phyloP scores from a whole-genome alignment of 345 rosid species.

The Bruguiera sexangula region DNA sequence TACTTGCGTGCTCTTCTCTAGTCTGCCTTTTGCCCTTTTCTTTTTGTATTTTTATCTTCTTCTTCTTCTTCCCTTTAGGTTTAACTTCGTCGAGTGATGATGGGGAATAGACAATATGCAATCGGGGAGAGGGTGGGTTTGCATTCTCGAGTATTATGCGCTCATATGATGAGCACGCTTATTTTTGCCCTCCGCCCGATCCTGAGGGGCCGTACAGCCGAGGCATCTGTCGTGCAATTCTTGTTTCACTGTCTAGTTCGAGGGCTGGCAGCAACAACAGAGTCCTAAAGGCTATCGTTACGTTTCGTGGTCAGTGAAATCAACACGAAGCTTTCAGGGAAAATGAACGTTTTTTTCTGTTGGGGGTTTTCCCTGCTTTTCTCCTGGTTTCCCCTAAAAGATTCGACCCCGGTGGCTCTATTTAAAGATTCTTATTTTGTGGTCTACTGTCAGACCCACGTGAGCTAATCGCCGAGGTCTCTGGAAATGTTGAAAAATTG shows the following conservation, averaged over 20 bases:
- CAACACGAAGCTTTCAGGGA: slow-evolving; percentile 6
- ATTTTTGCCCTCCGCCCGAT: slow-evolving; percentile 23
- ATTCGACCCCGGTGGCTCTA: too few relatives aligned
- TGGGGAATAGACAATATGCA: slow-evolving; percentile 43
- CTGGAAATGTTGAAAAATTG: too few relatives aligned
- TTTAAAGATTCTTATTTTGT: too few relatives aligned
- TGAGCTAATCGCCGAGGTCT: too few relatives aligned
- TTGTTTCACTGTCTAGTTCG: slow-evolving; percentile 7
- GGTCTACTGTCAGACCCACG: too few relatives aligned
- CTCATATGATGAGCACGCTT: slow-evolving; percentile 32
- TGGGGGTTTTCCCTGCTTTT: too few relatives aligned
- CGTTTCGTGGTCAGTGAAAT: slow-evolving; percentile 30
- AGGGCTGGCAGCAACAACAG: neutral
- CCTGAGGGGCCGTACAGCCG: neutral
- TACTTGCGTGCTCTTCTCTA: slow-evolving; percentile 14
- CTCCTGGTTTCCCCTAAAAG: neutral
- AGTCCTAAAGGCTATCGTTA: slow-evolving; percentile 25
- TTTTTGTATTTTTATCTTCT: too few relatives aligned
- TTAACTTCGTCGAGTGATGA: slow-evolving; percentile 18
- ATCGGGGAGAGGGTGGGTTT: slow-evolving; percentile 27
- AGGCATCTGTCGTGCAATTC: slow-evolving; percentile 15
- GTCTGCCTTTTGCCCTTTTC: neutral
- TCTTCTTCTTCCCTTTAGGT: neutral
- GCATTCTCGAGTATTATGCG: slow-evolving; percentile 7
- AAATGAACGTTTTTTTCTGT: neutral